Conservation (phyloP, 768 basidiomycete species). For the Xanthoconium purpureum region DNA sequence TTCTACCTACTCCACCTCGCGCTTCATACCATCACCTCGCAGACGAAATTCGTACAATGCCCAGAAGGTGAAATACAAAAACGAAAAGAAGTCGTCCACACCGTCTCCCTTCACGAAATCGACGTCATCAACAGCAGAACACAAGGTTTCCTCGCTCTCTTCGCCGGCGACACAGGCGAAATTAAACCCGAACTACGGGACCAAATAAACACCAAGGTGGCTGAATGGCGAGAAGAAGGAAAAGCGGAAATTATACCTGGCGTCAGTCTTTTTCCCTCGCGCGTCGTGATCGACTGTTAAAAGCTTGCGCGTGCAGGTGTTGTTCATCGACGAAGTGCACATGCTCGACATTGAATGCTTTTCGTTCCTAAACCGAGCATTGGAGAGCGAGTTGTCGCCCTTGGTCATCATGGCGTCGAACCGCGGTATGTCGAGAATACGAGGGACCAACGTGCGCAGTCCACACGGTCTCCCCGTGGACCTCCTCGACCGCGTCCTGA, state of each 20-base stretch:
- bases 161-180: conserved; percentile 96
- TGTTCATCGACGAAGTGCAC: conserved; percentile 99
- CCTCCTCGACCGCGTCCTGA: conserved; percentile 90
- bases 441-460: conserved; percentile 91
- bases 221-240: conserved; percentile 97
- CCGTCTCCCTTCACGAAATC: conserved; percentile 96
- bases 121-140: conserved; percentile 99
- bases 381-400: conserved; percentile 91
- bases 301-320: conserved; percentile 50
- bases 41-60: conserved; percentile 98
- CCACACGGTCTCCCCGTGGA: conserved; percentile 96
- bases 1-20: neutral
- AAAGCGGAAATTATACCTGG: conserved; percentile 98
- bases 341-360: conserved; percentile 99
- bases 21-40: conserved; percentile 7
- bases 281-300: neutral
- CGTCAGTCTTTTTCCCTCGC: conserved; percentile 44
- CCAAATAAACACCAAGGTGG: conserved; percentile 96
- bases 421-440: conserved; percentile 89
- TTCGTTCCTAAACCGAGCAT: conserved; percentile 94
- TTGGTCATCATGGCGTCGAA: conserved; percentile 99
- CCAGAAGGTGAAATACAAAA: conserved; percentile 98
- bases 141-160: conserved; percentile 95
- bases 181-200: conserved; percentile 95
- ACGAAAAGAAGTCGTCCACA: conserved; percentile 95